Evolutionary conservation across 2,329 filamentous ascomycete species (phyloP), one percentile per base, ranked within the genome.

Genomic region (Beauveria bassiana): DNA sequence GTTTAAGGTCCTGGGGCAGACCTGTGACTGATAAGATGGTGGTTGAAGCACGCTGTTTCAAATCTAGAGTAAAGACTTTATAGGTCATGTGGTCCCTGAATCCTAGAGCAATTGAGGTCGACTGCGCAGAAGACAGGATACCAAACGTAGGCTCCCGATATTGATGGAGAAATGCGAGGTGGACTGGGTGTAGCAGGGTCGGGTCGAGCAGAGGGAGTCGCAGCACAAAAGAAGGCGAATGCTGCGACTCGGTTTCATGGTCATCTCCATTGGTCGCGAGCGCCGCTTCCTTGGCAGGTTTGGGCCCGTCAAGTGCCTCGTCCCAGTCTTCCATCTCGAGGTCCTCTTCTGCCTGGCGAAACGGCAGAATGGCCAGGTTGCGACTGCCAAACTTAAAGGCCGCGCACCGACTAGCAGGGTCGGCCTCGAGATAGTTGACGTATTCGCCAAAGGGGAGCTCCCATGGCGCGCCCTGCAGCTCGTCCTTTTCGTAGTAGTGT

Each of bases 121-220:
- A 81, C 65, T 85, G 79, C 58, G 86, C 87, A 1, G 93, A 90
- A 52, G 91, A 95, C 47, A 99, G 80, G 64, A 99, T 93, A 61
- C 93, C 95, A 77, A 99, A 96, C 0, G 95, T 99, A 14, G 95
- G 93, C 75, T 98, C 95, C 73, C 95, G 88, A 75, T 99, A 99
- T 77, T 98, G 93, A 81, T 98, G 86, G 66, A 99, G 79, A 74
- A 99, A 99, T 61, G 90, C 88, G 70, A 99, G 85, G 71, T 96
- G 91, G 70, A 97, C 86, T 54, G 93, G 92, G 74, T 96, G 90
- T 63, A 93, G 86, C 67, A 99, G 82, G 65, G 84, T 86, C 65
- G 93, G 90, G 74, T 98, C 93, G 75, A 99, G 82, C 69, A 92
- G 86, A 59, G 93, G 91, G 66, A 98, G 81, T 65, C 92, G 89